phyloP scores from a whole-genome alignment of 192 early-diverging fungal species.

The Mortierella claussenii region DNA sequence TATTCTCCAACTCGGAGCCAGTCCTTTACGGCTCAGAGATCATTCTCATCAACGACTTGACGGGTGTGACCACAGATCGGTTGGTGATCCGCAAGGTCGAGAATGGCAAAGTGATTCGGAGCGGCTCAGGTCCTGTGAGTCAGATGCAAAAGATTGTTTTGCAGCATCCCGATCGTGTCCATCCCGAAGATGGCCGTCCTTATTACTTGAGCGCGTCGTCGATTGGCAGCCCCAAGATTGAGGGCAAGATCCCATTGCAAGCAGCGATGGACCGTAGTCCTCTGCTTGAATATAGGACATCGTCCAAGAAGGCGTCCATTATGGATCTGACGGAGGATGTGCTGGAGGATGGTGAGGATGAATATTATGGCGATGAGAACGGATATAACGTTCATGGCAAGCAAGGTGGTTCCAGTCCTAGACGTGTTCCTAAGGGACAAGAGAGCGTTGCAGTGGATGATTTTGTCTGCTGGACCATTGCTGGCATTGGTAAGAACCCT shows the following conservation, averaged over 20 bases:
- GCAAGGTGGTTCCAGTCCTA: slow-evolving; percentile 18
- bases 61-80: slow-evolving; percentile 72
- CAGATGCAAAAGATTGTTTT: slow-evolving; percentile 92
- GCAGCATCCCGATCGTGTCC: slow-evolving; percentile 52
- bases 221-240: slow-evolving; percentile 53
- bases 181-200: slow-evolving; percentile 39
- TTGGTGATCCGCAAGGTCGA: slow-evolving; percentile 86
- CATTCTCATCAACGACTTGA: slow-evolving; percentile 70
- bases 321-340: slow-evolving; percentile 49
- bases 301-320: slow-evolving; percentile 54
- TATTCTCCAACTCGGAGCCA: slow-evolving; percentile 55
- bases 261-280: slow-evolving; percentile 53
- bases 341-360: slow-evolving; percentile 24
- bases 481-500: slow-evolving; percentile 69
- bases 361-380: slow-evolving; percentile 12
- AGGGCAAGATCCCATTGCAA: slow-evolving; percentile 52
- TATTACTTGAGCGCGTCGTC: slow-evolving; percentile 59
- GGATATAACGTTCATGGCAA: neutral
- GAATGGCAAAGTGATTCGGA: slow-evolving; percentile 71
- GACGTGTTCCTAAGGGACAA: slow-evolving; percentile 20
- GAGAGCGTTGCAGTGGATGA: slow-evolving; percentile 64
- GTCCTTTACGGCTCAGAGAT: slow-evolving; percentile 80
- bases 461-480: slow-evolving; percentile 88
- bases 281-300: slow-evolving; percentile 47
- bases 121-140: slow-evolving; percentile 75